Evolutionary conservation across 805 yeast genomes (phyloP).

Genomic region (Starmerella cellae): DNA sequence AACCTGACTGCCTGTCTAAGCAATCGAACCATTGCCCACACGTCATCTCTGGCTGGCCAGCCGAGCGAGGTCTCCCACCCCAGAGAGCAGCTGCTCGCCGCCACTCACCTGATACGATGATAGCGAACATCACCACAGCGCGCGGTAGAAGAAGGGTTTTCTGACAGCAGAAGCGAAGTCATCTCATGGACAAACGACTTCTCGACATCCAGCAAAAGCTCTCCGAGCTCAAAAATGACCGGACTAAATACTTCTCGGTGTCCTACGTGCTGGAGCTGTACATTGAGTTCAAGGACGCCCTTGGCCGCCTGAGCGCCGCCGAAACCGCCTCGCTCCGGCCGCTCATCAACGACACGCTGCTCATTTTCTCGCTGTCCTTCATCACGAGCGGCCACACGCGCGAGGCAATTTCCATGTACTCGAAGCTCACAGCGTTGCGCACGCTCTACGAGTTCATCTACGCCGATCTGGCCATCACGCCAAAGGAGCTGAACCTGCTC

Average conservation of each 20-base stretch:
- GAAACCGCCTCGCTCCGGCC: background rate
- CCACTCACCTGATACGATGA: no score
- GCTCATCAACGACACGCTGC: slow-evolving; percentile 11
- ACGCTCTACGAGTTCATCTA: slow-evolving; percentile 69
- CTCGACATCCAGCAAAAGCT: slow-evolving; percentile 10
- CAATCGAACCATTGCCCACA: no score
- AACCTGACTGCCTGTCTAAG: no score
- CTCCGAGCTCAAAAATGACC: slow-evolving; percentile 15
- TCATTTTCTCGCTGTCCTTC: slow-evolving; percentile 70
- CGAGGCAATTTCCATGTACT: slow-evolving; percentile 88
- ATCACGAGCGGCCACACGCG: slow-evolving; percentile 84
- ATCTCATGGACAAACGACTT: slow-evolving; percentile 11
- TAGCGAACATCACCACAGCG: no score
- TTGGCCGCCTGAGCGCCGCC: slow-evolving; percentile 12
- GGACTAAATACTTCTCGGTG: slow-evolving; percentile 14
- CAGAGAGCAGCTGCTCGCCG: no score
- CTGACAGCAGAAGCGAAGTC: no score
- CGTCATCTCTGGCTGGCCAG: no score
- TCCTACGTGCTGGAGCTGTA: slow-evolving; percentile 13
- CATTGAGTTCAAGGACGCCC: slow-evolving; percentile 12
- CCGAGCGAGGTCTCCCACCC: no score
- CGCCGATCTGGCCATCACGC: slow-evolving; percentile 71
- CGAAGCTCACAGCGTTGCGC: slow-evolving; percentile 75
- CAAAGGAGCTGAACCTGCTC: slow-evolving; percentile 70
- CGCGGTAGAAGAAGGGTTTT: no score